Evolutionary conservation across 169 alveolate species (phyloP).

Genomic region (Fabrea salina): DNA sequence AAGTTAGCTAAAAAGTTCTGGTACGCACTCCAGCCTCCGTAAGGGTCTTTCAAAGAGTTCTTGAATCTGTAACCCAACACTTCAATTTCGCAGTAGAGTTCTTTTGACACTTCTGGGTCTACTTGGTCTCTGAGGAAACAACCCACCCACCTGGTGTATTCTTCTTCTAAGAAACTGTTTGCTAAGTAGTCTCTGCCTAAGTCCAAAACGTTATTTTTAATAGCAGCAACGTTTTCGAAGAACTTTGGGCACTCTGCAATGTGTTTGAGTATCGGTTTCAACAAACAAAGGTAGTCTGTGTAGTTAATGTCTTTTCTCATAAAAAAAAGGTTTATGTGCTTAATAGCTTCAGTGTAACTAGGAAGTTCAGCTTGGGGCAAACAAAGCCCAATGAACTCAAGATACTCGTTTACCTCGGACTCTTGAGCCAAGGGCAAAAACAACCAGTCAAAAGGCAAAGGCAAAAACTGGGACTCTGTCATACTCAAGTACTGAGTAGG

Average conservation of each 20-base stretch:
- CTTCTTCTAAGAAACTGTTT: not conserved
- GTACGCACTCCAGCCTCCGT: too few species aligned
- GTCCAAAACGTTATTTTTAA: not conserved
- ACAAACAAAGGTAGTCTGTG: not conserved
- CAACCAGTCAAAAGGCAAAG: conserved; percentile 22
- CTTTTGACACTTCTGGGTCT: not conserved
- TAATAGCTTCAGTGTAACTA: too few species aligned
- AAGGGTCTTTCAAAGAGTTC: not conserved
- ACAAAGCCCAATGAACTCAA: not conserved
- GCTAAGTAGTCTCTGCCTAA: conserved; percentile 1
- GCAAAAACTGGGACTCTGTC: not conserved
- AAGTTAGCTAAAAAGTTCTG: too few species aligned
- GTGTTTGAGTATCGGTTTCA: not conserved
- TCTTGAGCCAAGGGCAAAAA: not conserved
- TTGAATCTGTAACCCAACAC: not conserved
- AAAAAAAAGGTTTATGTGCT: not conserved
- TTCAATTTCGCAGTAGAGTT: not conserved
- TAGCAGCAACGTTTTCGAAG: not conserved
- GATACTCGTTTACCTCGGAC: not conserved
- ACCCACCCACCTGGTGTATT: not conserved
- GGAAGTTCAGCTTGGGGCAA: not conserved
- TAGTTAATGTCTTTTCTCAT: conserved; percentile 17
- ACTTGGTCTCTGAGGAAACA: not conserved
- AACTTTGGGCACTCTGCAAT: not conserved
- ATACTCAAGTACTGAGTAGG: conserved; percentile 3